Evolutionary conservation across 495 filamentous ascomycete species (phyloP), one percentile per base, ranked within the genome.

Genomic region (Neurospora sp.): DNA sequence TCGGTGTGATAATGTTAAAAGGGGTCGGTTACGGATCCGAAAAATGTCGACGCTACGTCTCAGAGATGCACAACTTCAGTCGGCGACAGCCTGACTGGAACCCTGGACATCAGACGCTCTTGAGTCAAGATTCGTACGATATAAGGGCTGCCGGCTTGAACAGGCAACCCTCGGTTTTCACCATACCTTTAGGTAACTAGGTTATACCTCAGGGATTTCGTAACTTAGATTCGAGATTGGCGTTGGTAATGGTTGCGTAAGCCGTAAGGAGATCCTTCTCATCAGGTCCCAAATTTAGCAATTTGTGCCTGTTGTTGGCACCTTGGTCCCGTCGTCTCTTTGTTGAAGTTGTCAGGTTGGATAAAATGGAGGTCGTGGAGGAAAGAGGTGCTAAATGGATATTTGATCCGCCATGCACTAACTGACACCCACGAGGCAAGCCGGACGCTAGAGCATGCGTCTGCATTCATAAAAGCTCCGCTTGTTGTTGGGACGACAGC

Each of bases 31-130:
- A 41, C 66, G 54, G 27, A 38, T 42, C 54, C 18, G 20, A 10
- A 37, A 71, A 31, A 39, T 16, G 20, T 27, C 69, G 69, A 42
- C 35, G 59, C 75, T 66, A 69, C 42, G 79, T 80, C 79, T 80
- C 79, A 78, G 72, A 74, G 77, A 77, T 72, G 72, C 75, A 76
- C 71, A 78, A 75, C 72, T 38, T 41, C 35, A 62, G 35, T 41
- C 41, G 48, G 39, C 42, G 38, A 27, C 62, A 37, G 41, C 54
- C 23, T 66, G 54, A 16, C 54, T 66, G 12, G 54, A 37, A 16
- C 12, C 54, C 54, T 37, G 54, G 54, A 37, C 54, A 66, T 66
- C 54, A 66, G 27, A 9, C 54, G 27, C 27, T 6, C 23, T 66
- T 37, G 27, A 66, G 27, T 66, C 27, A 66, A 35, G 54, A 35